Evolutionary conservation across 352 stramenopile species (phyloP).

Genomic region (Phytopythium ostracodes): DNA sequence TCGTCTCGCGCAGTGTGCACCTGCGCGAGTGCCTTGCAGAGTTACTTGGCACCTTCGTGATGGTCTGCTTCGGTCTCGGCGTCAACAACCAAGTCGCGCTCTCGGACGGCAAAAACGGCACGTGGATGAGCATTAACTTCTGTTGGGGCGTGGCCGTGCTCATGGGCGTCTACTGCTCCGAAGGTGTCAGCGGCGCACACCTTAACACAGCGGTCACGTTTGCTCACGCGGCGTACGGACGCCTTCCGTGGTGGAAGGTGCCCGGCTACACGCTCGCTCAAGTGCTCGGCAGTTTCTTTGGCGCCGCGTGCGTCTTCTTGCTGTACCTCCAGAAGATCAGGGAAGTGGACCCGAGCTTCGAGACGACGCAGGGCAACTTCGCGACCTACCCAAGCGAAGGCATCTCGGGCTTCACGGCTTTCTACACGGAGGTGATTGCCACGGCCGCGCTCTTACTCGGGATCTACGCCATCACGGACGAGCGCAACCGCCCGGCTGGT

Average conservation of each 20-base stretch:
- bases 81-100: slow-evolving; percentile 60
- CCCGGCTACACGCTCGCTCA: slow-evolving; percentile 40
- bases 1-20: slow-evolving; percentile 14
- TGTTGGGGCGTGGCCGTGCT: slow-evolving; percentile 46
- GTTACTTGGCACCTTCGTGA: slow-evolving; percentile 26
- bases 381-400: slow-evolving; percentile 40
- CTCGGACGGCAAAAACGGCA: slow-evolving; percentile 38
- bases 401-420: slow-evolving; percentile 41
- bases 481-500: slow-evolving; percentile 38
- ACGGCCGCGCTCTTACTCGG: slow-evolving; percentile 50
- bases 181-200: slow-evolving; percentile 49
- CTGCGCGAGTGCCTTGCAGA: slow-evolving; percentile 38
- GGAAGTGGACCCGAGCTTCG: slow-evolving; percentile 36
- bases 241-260: slow-evolving; percentile 42
- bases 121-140: slow-evolving; percentile 40
- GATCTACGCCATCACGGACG: slow-evolving; percentile 52
- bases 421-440: slow-evolving; percentile 51
- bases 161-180: slow-evolving; percentile 51
- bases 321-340: slow-evolving; percentile 47
- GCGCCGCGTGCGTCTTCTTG: slow-evolving; percentile 32
- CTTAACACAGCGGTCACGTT: slow-evolving; percentile 60
- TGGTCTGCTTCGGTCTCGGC: slow-evolving; percentile 20
- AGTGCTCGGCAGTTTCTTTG: slow-evolving; percentile 35
- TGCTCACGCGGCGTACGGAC: slow-evolving; percentile 39
- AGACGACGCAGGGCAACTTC: slow-evolving; percentile 38